A percentile compares a stretch with the other conserved stretches of the same genome.
Conservation (phyloP, 345 rosid genomes). For the Tarenaya hassleriana region DNA sequence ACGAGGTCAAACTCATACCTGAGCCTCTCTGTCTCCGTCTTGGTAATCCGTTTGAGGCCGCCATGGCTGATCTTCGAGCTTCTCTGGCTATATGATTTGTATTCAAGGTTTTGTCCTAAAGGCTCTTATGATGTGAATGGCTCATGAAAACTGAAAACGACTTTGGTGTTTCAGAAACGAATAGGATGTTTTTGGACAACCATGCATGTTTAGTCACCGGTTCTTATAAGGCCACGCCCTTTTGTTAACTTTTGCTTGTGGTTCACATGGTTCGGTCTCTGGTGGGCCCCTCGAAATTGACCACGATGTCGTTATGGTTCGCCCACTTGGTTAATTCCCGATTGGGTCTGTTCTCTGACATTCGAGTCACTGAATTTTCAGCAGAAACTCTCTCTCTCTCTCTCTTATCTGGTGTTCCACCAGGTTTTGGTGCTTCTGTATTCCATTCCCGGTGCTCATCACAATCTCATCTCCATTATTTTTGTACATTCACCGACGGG, state of each 20-base stretch:
- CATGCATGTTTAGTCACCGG: not conserved
- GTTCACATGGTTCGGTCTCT: no score
- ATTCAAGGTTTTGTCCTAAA: conserved; percentile 51
- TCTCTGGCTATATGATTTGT: no score
- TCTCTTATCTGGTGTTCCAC: conserved; percentile 7
- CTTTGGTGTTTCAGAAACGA: no score
- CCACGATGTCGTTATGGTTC: not conserved
- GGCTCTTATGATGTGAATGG: no score
- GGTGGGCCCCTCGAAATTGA: no score
- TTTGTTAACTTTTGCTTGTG: no score
- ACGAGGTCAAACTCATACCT: conserved; percentile 12
- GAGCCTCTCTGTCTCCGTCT: conserved; percentile 39
- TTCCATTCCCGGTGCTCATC: not conserved
- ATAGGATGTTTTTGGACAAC: no score
- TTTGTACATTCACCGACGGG: conserved; percentile 15
- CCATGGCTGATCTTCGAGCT: conserved; percentile 38
- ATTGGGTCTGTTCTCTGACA: no score
- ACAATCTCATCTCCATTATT: conserved; percentile 18
- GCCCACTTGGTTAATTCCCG: no score
- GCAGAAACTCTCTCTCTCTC: conserved; percentile 5
- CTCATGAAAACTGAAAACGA: no score
- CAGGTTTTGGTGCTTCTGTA: conserved; percentile 11
- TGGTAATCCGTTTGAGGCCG: conserved; percentile 34
- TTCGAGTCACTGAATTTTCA: not conserved
- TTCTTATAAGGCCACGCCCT: no score